Conservation (phyloP, 345 rosid species). For the Gossypium sturtianum region DNA sequence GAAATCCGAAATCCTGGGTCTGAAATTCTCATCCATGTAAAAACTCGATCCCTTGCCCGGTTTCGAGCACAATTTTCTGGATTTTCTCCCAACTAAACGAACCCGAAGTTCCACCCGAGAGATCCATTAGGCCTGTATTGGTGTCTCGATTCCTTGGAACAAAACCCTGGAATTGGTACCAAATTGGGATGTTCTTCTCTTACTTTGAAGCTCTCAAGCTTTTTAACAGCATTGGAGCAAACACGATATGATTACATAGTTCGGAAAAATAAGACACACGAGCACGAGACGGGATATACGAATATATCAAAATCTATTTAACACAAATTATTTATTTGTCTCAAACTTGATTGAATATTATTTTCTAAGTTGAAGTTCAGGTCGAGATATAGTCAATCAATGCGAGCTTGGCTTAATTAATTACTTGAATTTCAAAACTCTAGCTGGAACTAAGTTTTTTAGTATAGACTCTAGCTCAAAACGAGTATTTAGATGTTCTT, state of each 20-base stretch:
- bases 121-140: conserved; percentile 21
- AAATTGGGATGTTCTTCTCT: conserved; percentile 16
- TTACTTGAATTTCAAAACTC: too few species aligned
- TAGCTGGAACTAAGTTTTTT: too few species aligned
- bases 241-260: neutral
- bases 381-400: too few species aligned
- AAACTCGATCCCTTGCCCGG: neutral
- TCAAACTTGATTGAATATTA: too few species aligned
- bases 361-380: too few species aligned
- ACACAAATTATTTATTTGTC: too few species aligned
- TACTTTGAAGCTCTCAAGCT: neutral
- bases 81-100: conserved; percentile 14
- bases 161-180: conserved; percentile 11
- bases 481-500: too few species aligned
- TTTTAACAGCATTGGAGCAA: conserved; percentile 5
- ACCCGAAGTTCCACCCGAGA: neutral
- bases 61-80: neutral
- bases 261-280: too few species aligned
- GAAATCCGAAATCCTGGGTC: conserved; percentile 2
- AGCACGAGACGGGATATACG: too few species aligned
- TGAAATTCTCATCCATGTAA: conserved; percentile 4
- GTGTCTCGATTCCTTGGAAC: conserved; percentile 12
- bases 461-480: too few species aligned
- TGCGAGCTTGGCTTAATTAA: too few species aligned
- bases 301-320: too few species aligned